Percentiles rank a stretch among this genome's conserved stretches.
Evolutionary conservation across 352 stramenopile species (phyloP).

Genomic region (Peronosclerospora sorghi): DNA sequence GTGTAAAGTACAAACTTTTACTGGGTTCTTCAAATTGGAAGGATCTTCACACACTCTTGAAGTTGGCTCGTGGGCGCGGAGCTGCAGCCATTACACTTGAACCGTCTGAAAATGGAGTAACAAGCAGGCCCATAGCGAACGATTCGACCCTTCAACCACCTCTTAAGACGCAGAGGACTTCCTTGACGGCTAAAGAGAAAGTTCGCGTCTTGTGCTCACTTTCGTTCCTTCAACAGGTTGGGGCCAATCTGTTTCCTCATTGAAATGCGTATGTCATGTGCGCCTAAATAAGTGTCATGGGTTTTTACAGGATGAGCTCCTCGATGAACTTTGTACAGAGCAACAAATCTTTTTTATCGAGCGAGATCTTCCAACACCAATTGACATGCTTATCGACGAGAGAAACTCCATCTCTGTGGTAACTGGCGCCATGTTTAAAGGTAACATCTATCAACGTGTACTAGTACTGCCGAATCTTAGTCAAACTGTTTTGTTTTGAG

Average conservation of each 20-base stretch:
- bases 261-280: no score
- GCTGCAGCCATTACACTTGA: background rate
- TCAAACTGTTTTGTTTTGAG: background rate
- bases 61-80: slow-evolving; percentile 1
- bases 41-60: slow-evolving; percentile 22
- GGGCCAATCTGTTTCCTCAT: background rate
- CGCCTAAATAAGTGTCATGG: no score
- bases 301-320: slow-evolving; percentile 31
- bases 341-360: slow-evolving; percentile 46
- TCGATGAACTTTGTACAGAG: slow-evolving; percentile 54
- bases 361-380: slow-evolving; percentile 33
- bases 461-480: background rate
- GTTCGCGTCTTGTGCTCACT: slow-evolving; percentile 37
- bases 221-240: slow-evolving; percentile 29
- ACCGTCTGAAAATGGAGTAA: background rate
- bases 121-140: background rate
- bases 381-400: slow-evolving; percentile 63
- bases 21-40: slow-evolving; percentile 30
- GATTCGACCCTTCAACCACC: slow-evolving; percentile 1
- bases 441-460: slow-evolving; percentile 10
- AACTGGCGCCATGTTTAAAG: slow-evolving; percentile 21
- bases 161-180: slow-evolving; percentile 17
- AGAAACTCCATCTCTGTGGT: slow-evolving; percentile 46
- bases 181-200: slow-evolving; percentile 6
- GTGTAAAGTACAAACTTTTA: slow-evolving; percentile 28